Evolutionary conservation across 441 rosid genomes (phyloP), one percentile per base, ranked within the genome.

Genomic region (Populus hybrid): DNA sequence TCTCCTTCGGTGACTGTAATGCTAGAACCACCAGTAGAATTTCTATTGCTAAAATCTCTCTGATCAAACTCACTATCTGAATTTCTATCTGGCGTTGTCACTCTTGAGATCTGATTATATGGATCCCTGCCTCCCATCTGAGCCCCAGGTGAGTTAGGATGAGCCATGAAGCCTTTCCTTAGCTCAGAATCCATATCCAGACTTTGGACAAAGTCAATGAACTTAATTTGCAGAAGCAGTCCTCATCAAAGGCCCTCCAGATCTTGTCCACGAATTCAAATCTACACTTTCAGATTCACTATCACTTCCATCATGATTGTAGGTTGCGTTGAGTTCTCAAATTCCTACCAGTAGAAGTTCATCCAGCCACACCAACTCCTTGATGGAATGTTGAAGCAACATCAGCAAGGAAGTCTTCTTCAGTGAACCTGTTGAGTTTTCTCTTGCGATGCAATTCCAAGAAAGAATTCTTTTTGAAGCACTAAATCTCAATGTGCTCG

Each of bases 221-320:
- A 95, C 85, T 78, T 83, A n/a, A 75, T 94, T 90, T 40, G 99
- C 98, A 21, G 98, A 95, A 50, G 91, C 79, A 24, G 97, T 94
- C 87, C 98, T 95, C 99, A 95, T 95, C 83, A 95, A 84, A 12
- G 99, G 99, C 42, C 98, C 99, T 26, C 99, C 99, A 59, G 97
- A 85, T 78, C 98, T 87, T 11, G 99, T 95, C 99, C 99, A 95
- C 57, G 98, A 88, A 87, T 81, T 83, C 77, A 89, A 50, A 61
- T 94, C 98, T 46, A 86, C 84, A 63, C 78, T 88, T 82, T 94
- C 99, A 0, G 92, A 81, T 82, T 94, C 99, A 19, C 97, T 89
- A 6, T 95, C 99, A 68, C 90, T 90, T 76, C 94, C 90, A 40
- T 90, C 97, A 65, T 86, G 88, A 61, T n/a, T 86, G 88, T 12